These are phyloP conservation scores for Xylariaceae sp. DNA, from an alignment of 2,329 filamentous ascomycete genomes.

Conservation along the genomic window DNA sequence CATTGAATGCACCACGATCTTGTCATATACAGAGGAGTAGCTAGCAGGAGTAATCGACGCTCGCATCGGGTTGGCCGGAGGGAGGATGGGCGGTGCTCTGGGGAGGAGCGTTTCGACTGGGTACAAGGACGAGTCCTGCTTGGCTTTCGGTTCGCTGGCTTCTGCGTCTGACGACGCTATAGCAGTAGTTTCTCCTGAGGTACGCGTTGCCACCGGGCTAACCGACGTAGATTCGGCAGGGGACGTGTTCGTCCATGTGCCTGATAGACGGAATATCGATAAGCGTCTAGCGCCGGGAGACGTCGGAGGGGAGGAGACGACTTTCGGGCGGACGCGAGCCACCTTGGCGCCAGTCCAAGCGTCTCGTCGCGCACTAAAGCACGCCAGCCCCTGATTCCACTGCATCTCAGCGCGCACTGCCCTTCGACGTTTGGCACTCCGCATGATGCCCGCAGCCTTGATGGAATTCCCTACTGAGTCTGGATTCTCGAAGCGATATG, in stretches of 20 bases:
- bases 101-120: conserved; percentile 61
- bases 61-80: conserved; percentile 67
- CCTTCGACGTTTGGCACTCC: conserved; percentile 48
- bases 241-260: conserved; percentile 31
- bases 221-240: conserved; percentile 15
- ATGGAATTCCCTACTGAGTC: conserved; percentile 37
- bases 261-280: conserved; percentile 40
- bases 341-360: conserved; percentile 75
- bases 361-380: conserved; percentile 69
- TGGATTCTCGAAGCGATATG: conserved; percentile 44
- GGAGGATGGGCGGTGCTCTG: conserved; percentile 64
- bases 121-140: conserved; percentile 30
- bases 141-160: conserved; percentile 29
- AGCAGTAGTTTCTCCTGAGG: conserved; percentile 27
- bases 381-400: conserved; percentile 78
- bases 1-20: conserved; percentile 72
- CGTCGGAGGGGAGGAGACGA: conserved; percentile 22
- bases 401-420: conserved; percentile 55
- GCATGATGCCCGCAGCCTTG: conserved; percentile 35
- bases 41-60: conserved; percentile 64
- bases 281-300: conserved; percentile 39
- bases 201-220: conserved; percentile 22
- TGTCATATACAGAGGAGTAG: conserved; percentile 81
- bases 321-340: conserved; percentile 44
- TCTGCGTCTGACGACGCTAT: conserved; percentile 35